These are phyloP conservation scores for Aspergillus coremiiformis DNA, from an alignment of 495 filamentous ascomycete genomes.

Conservation along the genomic window DNA sequence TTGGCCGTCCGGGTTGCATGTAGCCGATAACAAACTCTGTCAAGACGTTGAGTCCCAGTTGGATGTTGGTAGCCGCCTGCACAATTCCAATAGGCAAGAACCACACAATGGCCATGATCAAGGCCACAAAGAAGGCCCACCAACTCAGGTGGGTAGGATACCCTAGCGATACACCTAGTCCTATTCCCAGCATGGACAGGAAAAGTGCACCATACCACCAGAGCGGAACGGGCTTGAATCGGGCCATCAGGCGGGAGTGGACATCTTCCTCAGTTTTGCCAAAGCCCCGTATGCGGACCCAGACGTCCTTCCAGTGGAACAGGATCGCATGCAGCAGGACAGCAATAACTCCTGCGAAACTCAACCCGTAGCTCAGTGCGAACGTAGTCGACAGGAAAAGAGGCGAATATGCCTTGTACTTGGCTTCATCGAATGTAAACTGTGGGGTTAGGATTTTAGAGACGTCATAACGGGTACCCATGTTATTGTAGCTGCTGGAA, in stretches of 20 bases:
- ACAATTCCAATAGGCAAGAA: constrained; percentile 49
- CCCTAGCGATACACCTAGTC: constrained; percentile 43
- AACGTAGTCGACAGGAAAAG: constrained; percentile 56
- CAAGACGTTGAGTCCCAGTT: constrained; percentile 50
- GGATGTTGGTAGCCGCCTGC: constrained; percentile 47
- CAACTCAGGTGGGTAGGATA: constrained; percentile 46
- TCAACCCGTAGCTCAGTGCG: constrained; percentile 50
- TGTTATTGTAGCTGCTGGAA: constrained; percentile 52
- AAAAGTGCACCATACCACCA: constrained; percentile 55
- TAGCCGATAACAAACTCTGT: constrained; percentile 60
- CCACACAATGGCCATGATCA: constrained; percentile 44
- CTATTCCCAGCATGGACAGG: constrained; percentile 43
- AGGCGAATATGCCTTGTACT: constrained; percentile 52
- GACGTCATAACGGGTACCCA: constrained; percentile 44
- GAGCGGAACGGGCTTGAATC: constrained; percentile 50
- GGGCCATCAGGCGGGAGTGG: constrained; percentile 54
- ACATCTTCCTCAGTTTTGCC: constrained; percentile 57
- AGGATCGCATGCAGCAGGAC: constrained; percentile 48
- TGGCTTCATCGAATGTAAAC: constrained; percentile 46
- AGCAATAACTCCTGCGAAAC: constrained; percentile 51
- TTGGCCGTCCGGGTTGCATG: constrained; percentile 52
- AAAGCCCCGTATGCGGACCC: constrained; percentile 39
- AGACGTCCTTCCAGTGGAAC: constrained; percentile 50
- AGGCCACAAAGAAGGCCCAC: constrained; percentile 48
- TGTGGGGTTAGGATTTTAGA: constrained; percentile 44